Conservation (phyloP, 225 moss, liverwort and hornwort species). For the Takakia lepidozioides region DNA sequence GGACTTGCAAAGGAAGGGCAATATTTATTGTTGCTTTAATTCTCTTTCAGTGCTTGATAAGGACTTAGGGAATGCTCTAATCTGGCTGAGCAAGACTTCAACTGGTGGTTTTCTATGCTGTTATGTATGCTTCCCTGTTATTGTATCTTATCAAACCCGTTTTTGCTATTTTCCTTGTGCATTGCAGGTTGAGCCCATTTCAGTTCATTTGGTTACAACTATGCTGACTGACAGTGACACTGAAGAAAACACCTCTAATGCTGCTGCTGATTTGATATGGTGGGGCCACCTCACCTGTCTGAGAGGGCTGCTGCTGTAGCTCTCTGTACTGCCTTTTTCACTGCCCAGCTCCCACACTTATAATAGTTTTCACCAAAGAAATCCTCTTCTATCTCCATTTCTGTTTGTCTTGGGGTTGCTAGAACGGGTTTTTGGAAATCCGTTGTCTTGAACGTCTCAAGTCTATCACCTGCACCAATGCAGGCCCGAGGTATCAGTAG, state of each 20-base stretch:
- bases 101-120: neutral
- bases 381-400: no score
- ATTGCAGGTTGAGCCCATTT: constrained; percentile 5
- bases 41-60: neutral
- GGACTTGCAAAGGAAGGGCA: neutral
- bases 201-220: constrained; percentile 2
- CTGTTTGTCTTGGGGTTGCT: no score
- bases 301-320: no score
- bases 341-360: no score
- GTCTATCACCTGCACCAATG: no score
- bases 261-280: constrained; percentile 6
- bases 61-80: neutral
- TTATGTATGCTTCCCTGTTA: neutral
- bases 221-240: neutral
- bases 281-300: no score
- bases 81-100: neutral
- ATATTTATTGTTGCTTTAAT: neutral
- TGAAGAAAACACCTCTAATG: neutral
- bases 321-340: no score
- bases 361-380: neutral
- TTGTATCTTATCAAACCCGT: no score
- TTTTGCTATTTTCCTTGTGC: no score
- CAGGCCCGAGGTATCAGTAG: neutral
- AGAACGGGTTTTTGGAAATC: neutral
- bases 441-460: neutral